Evolutionary conservation across 2,329 filamentous ascomycete species (phyloP), one percentile per base, ranked within the genome.

Genomic region (Fusarium sp.): DNA sequence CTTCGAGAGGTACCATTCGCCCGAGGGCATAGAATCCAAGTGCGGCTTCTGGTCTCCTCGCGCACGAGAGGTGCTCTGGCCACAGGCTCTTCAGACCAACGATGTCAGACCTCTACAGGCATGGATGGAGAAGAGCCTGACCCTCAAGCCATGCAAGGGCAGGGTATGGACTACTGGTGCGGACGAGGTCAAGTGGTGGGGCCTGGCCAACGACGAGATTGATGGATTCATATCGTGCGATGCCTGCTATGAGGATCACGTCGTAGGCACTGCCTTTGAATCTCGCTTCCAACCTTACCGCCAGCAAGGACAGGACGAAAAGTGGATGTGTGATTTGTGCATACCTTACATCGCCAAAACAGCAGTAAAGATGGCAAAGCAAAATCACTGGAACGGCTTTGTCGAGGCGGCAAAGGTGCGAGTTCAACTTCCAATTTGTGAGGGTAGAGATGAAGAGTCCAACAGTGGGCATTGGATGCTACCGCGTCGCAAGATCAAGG

Each of bases 141-240:
- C 56, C 3, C 49, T 84, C 3, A 63, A 73, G 9, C 67, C 77
- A 17, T 85, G 84, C 66, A 81, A 78, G 17, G 81, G 78, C 0
- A 57, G 54, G 8, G 60, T 26, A 1, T 71, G 70, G 11, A 79
- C 70, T 5, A 68, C 66, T 1, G 79, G 55, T 0, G 55, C 63
- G 1, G 79, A 81, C 3, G 77, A 74, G 0, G 54, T 81, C 22
- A 82, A 77, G 28, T 85, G 82, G 81, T 82, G 77, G 57, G 66
- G 75, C 0, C 74, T 82, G 66, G 70, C 42, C 5, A 65, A 80
- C 9, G 66, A 77, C 4, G 79, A 80, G 7, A 75, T 83, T 1
- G 66, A 77, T 2, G 79, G 79, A 2, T 80, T 85, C 33, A 73
- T 84, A 6, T 73, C 81, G 1, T 85, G 84, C 36, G 79, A 84